Percentiles rank a stretch among this genome's conserved stretches.
Evolutionary conservation across 805 yeast genomes (phyloP).

Genomic region (Saturnispora kantuleensis): DNA sequence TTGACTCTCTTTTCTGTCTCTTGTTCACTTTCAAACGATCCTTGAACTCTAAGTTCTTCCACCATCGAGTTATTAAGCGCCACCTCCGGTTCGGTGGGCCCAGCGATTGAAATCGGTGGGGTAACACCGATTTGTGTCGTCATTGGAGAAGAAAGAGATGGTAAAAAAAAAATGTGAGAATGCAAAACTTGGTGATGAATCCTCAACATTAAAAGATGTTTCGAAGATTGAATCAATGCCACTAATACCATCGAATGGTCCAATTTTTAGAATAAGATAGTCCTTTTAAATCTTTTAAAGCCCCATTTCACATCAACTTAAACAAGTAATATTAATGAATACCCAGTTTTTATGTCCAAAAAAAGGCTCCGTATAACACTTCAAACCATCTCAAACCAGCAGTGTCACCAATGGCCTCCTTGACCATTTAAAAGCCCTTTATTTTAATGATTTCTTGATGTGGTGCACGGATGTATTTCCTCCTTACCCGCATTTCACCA

Average conservation of each 20-base stretch:
- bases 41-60: constrained; percentile 67
- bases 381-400: too few species aligned
- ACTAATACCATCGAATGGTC: background rate
- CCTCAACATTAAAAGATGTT: background rate
- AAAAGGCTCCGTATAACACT: background rate
- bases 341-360: background rate
- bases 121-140: constrained; percentile 53
- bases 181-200: background rate
- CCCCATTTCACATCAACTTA: too few species aligned
- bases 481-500: too few species aligned
- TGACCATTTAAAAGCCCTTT: background rate
- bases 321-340: background rate
- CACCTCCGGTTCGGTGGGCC: constrained; percentile 76
- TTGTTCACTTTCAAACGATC: constrained; percentile 80
- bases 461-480: too few species aligned
- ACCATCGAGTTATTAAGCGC: constrained; percentile 66
- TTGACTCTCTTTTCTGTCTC: constrained; percentile 76
- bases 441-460: too few species aligned
- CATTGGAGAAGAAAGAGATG: background rate
- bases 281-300: background rate
- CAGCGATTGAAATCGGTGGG: constrained; percentile 74
- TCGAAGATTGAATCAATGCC: too few species aligned
- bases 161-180: background rate
- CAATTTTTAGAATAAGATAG: background rate
- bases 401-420: too few species aligned